phyloP scores from a whole-genome alignment of 169 alveolate species.

The Theileria orientalis region DNA sequence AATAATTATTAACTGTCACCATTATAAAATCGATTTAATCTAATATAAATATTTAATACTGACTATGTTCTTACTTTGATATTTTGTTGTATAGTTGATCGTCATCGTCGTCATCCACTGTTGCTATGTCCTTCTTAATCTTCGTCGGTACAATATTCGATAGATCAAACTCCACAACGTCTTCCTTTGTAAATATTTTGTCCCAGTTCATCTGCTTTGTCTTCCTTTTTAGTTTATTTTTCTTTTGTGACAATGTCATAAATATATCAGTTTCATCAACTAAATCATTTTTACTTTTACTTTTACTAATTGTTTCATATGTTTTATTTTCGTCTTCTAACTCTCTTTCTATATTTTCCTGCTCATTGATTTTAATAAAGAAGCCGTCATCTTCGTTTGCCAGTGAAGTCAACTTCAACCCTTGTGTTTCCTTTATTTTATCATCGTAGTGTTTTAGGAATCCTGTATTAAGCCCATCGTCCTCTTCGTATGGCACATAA shows the following conservation, averaged over 20 bases:
- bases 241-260: constrained; percentile 32
- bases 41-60: constrained; percentile 1
- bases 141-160: constrained; percentile 13
- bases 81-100: constrained; percentile 46
- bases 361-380: constrained; percentile 28
- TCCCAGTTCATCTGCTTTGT: constrained; percentile 54
- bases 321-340: neutral
- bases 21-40: constrained; percentile 1
- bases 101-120: constrained; percentile 53
- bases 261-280: constrained; percentile 42
- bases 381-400: constrained; percentile 50
- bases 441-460: constrained; percentile 51
- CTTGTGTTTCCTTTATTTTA: constrained; percentile 46
- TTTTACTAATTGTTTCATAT: neutral
- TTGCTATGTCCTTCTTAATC: constrained; percentile 15
- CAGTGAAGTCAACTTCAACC: constrained; percentile 21
- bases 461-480: constrained; percentile 16
- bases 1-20: too few relatives aligned
- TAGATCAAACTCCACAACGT: constrained; percentile 1
- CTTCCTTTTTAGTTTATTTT: constrained; percentile 37
- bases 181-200: constrained; percentile 23
- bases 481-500: constrained; percentile 61
- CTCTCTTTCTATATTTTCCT: neutral
- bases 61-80: constrained; percentile 37
- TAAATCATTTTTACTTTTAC: constrained; percentile 13